A percentile compares a stretch with the other conserved stretches of the same genome.
Conservation (phyloP, 2,329 filamentous ascomycete genomes). For the Cytospora leucostoma region DNA sequence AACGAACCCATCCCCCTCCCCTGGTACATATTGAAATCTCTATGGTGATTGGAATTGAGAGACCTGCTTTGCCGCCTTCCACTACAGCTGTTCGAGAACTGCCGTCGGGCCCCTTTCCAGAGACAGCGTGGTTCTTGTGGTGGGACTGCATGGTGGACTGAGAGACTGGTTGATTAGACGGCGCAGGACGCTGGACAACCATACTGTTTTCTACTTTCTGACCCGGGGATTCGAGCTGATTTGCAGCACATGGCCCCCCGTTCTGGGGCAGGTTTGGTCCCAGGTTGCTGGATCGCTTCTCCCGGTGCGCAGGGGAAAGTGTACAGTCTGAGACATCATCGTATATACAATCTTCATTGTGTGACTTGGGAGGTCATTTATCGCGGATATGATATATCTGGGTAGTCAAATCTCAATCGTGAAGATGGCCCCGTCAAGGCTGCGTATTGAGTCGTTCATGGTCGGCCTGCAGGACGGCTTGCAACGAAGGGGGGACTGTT, state of each 20-base stretch:
- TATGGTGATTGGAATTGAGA: not conserved
- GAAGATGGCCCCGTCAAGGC: constrained; percentile 10
- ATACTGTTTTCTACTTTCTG: not conserved
- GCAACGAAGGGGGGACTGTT: constrained; percentile 2
- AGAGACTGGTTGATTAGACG: constrained; percentile 13
- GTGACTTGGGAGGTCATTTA: constrained; percentile 1
- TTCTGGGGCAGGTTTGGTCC: constrained; percentile 1
- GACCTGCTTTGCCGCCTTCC: constrained; percentile 9
- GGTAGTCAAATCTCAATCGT: not conserved
- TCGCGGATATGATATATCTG: not conserved
- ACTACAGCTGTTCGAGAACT: constrained; percentile 15
- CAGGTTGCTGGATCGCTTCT: constrained; percentile 3
- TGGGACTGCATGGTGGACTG: not conserved
- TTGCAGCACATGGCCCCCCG: constrained; percentile 9
- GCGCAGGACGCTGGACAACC: constrained; percentile 15
- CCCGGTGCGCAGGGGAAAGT: not conserved
- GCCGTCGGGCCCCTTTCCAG: constrained; percentile 13
- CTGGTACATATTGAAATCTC: too few relatives aligned
- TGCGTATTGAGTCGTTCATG: constrained; percentile 13
- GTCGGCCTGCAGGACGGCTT: constrained; percentile 15
- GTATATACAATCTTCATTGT: constrained; percentile 8
- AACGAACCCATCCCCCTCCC: too few relatives aligned
- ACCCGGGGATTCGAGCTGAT: constrained; percentile 8
- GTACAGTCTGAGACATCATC: constrained; percentile 13
- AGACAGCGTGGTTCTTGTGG: constrained; percentile 9